These are phyloP conservation scores for Torulaspora microellipsoides DNA, from an alignment of 805 yeast species.

Conservation along the genomic window DNA sequence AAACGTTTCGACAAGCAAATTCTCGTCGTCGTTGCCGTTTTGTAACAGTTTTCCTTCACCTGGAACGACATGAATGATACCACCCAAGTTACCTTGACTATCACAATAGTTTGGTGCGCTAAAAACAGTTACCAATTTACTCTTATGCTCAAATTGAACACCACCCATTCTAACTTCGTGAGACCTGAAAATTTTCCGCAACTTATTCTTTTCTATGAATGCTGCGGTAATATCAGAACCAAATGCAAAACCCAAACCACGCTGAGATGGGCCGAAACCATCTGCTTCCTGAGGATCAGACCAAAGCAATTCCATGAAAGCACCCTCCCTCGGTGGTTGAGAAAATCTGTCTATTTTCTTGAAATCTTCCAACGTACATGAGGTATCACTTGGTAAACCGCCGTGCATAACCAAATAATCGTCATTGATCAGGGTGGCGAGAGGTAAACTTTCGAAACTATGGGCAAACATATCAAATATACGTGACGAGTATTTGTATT, in stretches of 20 bases:
- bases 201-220: constrained; percentile 66
- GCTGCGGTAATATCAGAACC: constrained; percentile 90
- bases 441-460: constrained; percentile 79
- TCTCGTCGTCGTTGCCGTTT: constrained; percentile 41
- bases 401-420: constrained; percentile 92
- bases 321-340: constrained; percentile 87
- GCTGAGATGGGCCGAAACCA: constrained; percentile 83
- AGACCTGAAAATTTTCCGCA: constrained; percentile 81
- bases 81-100: constrained; percentile 85
- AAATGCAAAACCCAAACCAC: constrained; percentile 95
- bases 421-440: constrained; percentile 73
- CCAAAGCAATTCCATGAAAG: constrained; percentile 96
- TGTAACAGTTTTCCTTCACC: constrained; percentile 37
- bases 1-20: constrained; percentile 56
- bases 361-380: constrained; percentile 67
- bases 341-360: constrained; percentile 65
- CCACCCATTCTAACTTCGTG: constrained; percentile 96
- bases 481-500: constrained; percentile 77
- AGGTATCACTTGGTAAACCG: constrained; percentile 80
- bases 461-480: constrained; percentile 79
- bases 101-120: constrained; percentile 98
- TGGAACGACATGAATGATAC: constrained; percentile 64
- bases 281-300: constrained; percentile 82
- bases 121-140: constrained; percentile 86
- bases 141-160: constrained; percentile 80